Conservation (phyloP, 768 basidiomycete species). For the Tylopilus vinaceipallidus region DNA sequence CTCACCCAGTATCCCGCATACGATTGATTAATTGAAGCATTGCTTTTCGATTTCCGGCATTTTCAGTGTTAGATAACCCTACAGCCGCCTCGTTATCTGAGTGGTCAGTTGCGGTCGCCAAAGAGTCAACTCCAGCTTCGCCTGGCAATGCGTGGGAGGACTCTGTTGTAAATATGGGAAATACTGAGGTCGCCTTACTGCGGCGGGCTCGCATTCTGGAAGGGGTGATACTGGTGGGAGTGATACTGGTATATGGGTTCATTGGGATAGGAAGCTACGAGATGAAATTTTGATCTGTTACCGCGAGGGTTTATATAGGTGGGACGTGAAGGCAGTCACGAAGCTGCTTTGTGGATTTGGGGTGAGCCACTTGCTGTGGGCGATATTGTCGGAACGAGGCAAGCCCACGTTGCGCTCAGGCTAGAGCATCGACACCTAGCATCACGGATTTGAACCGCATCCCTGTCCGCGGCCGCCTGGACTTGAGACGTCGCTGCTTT, state of each 20-base stretch:
- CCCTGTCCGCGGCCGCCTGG: too few relatives aligned
- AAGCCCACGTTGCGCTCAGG: neutral
- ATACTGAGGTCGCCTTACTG: neutral
- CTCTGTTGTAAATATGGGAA: neutral
- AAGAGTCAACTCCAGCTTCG: neutral
- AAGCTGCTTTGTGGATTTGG: slow-evolving; percentile 6
- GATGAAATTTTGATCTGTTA: too few relatives aligned
- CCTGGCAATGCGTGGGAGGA: neutral
- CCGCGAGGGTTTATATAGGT: slow-evolving; percentile 17
- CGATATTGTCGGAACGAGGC: neutral
- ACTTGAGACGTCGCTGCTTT: too few relatives aligned
- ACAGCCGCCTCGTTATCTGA: slow-evolving; percentile 30
- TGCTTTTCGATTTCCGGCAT: slow-evolving; percentile 41
- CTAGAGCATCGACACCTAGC: too few relatives aligned
- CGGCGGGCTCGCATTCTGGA: neutral
- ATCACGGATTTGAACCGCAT: too few relatives aligned
- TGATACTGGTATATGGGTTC: too few relatives aligned
- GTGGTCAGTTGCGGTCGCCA: neutral
- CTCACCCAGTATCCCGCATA: slow-evolving; percentile 60
- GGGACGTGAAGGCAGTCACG: neutral
- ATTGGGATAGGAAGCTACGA: too few relatives aligned
- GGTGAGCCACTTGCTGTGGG: slow-evolving; percentile 3
- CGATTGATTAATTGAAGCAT: slow-evolving; percentile 62
- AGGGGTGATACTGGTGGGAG: neutral
- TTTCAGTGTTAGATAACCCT: slow-evolving; percentile 49